Conservation (phyloP, 2,329 filamentous ascomycete genomes). For the Beauveria medogensis region DNA sequence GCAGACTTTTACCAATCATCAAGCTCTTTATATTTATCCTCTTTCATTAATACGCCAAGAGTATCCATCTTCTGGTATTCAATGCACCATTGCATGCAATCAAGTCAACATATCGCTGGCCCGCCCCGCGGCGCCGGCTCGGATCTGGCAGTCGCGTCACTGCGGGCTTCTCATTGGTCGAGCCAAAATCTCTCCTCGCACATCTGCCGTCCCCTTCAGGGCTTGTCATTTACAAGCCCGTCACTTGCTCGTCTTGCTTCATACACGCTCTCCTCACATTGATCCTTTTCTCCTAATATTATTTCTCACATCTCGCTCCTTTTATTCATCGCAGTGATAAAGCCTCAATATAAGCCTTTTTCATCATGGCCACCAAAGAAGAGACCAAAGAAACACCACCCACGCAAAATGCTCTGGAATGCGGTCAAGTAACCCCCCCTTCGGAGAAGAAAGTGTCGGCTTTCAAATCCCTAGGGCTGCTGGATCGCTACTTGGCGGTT, state of each 20-base stretch:
- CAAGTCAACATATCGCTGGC: background rate
- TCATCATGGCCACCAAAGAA: background rate
- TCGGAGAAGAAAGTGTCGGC: slow-evolving; percentile 22
- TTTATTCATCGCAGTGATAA: too few relatives aligned
- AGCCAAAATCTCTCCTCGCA: background rate
- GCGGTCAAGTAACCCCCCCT: background rate
- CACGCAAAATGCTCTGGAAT: background rate
- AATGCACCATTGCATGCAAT: background rate
- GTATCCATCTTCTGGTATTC: background rate
- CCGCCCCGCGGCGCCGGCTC: background rate
- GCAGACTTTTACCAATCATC: too few relatives aligned
- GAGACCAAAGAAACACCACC: background rate
- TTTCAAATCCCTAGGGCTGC: slow-evolving; percentile 41
- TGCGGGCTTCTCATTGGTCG: background rate
- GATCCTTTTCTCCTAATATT: background rate
- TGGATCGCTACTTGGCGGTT: slow-evolving; percentile 50
- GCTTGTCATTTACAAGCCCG: background rate
- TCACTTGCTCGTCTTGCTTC: background rate
- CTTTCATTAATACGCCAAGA: too few relatives aligned
- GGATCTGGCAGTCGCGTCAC: slow-evolving; percentile 1
- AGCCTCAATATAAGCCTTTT: background rate
- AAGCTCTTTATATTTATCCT: too few relatives aligned
- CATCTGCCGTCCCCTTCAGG: background rate
- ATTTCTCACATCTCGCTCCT: background rate
- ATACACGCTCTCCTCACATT: background rate